Conservation (phyloP, 169 alveolate species). For the Perkinsus marinus region DNA sequence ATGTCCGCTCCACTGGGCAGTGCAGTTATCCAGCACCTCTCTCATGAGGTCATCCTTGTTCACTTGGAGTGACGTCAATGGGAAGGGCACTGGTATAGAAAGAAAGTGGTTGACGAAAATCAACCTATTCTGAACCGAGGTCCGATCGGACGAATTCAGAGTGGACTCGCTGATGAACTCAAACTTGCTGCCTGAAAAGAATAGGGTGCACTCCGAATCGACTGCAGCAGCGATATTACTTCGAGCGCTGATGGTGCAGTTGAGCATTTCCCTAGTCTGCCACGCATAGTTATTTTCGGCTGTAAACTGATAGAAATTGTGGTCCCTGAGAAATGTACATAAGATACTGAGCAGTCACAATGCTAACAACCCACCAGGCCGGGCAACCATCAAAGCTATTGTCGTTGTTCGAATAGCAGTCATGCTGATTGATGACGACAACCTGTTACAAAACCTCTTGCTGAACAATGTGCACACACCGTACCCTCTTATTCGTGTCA, state of each 20-base stretch:
- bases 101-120: not conserved
- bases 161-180: not conserved
- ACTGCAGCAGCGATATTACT: not conserved
- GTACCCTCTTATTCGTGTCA: not conserved
- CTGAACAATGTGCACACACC: not conserved
- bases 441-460: not conserved
- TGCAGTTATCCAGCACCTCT: not conserved
- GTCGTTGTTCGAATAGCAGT: not conserved
- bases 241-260: not conserved
- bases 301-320: not conserved
- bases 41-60: not conserved
- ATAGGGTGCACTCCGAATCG: too few relatives aligned
- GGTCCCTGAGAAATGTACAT: not conserved
- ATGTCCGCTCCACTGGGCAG: not conserved
- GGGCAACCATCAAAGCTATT: not conserved
- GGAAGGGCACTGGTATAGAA: not conserved
- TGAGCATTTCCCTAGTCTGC: not conserved
- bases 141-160: not conserved
- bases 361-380: not conserved
- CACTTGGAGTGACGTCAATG: not conserved
- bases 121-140: not conserved
- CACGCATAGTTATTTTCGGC: not conserved
- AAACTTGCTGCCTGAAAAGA: not conserved
- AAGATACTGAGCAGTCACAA: not conserved
- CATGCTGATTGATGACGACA: not conserved